These are phyloP conservation scores for Scheffersomyces stambukii DNA, from an alignment of 1,139 yeast species.

Conservation along the genomic window DNA sequence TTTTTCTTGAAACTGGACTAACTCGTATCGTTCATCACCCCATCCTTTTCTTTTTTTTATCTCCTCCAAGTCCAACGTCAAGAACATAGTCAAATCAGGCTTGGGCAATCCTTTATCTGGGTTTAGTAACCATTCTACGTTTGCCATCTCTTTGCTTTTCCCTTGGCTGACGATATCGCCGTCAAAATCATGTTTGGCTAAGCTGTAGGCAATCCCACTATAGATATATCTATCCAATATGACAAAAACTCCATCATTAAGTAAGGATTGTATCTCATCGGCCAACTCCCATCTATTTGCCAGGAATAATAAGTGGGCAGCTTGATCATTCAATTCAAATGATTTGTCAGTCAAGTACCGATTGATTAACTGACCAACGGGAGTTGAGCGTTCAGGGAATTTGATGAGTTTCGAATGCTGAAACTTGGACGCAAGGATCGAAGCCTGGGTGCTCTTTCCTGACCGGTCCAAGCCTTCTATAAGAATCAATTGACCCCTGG, in stretches of 20 bases:
- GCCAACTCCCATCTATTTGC: conserved; percentile 93
- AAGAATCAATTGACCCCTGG: conserved; percentile 70
- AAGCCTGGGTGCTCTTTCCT: conserved; percentile 90
- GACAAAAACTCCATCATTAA: conserved; percentile 54
- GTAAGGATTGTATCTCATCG: conserved; percentile 37
- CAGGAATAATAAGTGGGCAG: conserved; percentile 83
- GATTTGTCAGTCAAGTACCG: conserved; percentile 55
- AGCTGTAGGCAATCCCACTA: conserved; percentile 89
- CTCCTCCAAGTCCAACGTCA: conserved; percentile 57
- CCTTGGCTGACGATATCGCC: conserved; percentile 7
- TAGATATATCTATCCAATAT: conserved; percentile 85
- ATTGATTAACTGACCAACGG: conserved; percentile 75
- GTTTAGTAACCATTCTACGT: conserved; percentile 66
- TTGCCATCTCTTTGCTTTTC: conserved; percentile 41
- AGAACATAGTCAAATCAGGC: conserved; percentile 81
- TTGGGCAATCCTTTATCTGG: conserved; percentile 84
- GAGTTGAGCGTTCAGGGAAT: conserved; percentile 85
- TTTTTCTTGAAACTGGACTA: conserved; percentile 59
- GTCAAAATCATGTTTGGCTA: conserved; percentile 54
- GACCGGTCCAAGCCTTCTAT: conserved; percentile 94
- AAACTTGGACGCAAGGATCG: conserved; percentile 37
- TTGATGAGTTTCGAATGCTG: conserved; percentile 49
- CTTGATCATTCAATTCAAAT: conserved; percentile 58
- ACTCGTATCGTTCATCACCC: conserved; percentile 92
- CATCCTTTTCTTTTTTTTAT: conserved; percentile 64